Conservation (phyloP, 2,329 filamentous ascomycete species). For the Magnaporthales sp. region DNA sequence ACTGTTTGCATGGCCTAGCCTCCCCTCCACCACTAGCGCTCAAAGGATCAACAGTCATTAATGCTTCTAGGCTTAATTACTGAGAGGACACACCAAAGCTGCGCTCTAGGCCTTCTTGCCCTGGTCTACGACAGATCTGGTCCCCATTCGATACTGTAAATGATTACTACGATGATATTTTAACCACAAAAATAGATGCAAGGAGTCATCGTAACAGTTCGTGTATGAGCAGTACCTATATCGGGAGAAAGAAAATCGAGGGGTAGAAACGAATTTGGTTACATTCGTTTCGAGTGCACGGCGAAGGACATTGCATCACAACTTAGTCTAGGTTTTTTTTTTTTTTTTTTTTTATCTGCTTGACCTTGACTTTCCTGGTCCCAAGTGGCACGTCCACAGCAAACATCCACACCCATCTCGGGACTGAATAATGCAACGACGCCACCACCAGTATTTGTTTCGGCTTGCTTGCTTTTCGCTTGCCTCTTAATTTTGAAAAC, state of each 20-base stretch:
- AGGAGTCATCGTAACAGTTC: not conserved
- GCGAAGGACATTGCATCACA: not conserved
- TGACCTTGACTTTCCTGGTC: not conserved
- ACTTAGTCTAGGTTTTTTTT: not conserved
- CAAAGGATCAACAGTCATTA: not conserved
- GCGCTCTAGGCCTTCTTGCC: not conserved
- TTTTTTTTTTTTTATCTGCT: not conserved
- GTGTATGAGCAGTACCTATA: not conserved
- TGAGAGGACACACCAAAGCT: not conserved
- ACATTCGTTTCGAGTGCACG: not conserved
- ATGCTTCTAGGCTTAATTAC: not conserved
- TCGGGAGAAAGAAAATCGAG: not conserved
- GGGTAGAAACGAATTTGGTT: not conserved
- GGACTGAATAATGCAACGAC: not conserved
- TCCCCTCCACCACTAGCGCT: not conserved
- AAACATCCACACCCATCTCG: not conserved
- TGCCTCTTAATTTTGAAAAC: not conserved
- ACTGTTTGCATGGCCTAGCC: not conserved
- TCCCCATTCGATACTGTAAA: not conserved
- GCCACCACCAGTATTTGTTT: not conserved
- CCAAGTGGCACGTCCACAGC: not conserved
- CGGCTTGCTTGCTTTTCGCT: not conserved
- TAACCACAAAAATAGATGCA: not conserved
- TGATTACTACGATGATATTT: not conserved
- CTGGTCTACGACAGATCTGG: not conserved